These are phyloP conservation scores for Fusarium globosum DNA, from an alignment of 2,329 filamentous ascomycete species.

Conservation along the genomic window DNA sequence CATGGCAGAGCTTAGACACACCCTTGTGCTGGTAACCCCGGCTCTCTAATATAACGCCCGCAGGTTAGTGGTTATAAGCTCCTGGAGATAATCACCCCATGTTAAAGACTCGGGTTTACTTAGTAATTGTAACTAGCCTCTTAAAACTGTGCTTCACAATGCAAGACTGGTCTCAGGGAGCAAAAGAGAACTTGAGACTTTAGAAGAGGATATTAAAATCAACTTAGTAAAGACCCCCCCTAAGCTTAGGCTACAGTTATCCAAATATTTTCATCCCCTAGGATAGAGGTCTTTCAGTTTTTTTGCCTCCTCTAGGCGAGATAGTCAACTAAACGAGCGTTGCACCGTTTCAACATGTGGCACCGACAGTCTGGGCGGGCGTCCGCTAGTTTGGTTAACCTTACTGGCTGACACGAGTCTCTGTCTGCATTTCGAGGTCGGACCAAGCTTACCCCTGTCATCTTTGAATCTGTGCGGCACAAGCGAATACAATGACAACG, in stretches of 20 bases:
- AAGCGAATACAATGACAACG: conserved; percentile 21
- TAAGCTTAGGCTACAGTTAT: neutral
- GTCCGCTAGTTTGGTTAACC: conserved; percentile 21
- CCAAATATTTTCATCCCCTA: neutral
- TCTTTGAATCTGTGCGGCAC: conserved; percentile 24
- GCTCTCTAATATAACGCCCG: neutral
- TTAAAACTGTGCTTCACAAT: conserved; percentile 12
- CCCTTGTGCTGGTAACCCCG: neutral
- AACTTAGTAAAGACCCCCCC: neutral
- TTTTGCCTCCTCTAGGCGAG: neutral
- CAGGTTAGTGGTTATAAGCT: neutral
- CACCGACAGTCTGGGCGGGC: conserved; percentile 22
- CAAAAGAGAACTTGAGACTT: neutral
- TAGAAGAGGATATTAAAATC: neutral
- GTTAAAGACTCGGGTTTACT: neutral
- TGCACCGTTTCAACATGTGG: conserved; percentile 16
- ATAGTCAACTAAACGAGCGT: neutral
- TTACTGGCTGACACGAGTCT: conserved; percentile 11
- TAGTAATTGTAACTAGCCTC: neutral
- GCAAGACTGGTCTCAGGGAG: neutral
- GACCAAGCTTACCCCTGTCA: conserved; percentile 9
- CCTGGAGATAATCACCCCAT: neutral
- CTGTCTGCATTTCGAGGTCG: conserved; percentile 16
- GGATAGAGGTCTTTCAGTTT: neutral
- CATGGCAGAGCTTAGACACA: neutral